A percentile compares a stretch with the other conserved stretches of the same genome.
Evolutionary conservation across 2,329 filamentous ascomycete genomes (phyloP).

Genomic region (Aotearoamyces nothofagi): DNA sequence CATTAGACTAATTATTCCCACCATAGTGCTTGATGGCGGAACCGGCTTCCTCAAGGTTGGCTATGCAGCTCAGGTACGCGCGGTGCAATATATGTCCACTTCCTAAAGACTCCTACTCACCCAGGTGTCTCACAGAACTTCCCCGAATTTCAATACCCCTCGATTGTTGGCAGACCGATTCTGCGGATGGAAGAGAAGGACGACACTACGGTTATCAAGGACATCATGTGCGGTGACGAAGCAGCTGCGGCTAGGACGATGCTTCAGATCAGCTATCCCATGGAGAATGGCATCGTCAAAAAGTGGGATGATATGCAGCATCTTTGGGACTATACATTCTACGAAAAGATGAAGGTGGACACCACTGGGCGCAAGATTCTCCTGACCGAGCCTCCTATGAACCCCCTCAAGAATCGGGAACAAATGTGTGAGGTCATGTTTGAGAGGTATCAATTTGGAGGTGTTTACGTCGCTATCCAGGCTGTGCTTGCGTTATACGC

Average conservation of each 20-base stretch:
- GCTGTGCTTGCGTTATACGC: constrained; percentile 92
- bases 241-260: constrained; percentile 89
- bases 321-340: constrained; percentile 98
- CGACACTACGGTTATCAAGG: constrained; percentile 67
- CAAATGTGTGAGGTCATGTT: constrained; percentile 99
- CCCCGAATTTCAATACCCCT: constrained; percentile 95
- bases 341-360: constrained; percentile 91
- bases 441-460: constrained; percentile 88
- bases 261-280: constrained; percentile 97
- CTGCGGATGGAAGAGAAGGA: constrained; percentile 80
- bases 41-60: constrained; percentile 99
- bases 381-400: constrained; percentile 94
- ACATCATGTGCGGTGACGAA: constrained; percentile 99
- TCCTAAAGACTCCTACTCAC: too few species aligned
- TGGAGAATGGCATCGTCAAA: constrained; percentile 99
- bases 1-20: constrained; percentile 9
- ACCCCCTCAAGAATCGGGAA: constrained; percentile 90
- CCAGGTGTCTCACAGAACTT: constrained; percentile 54
- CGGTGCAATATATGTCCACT: too few species aligned
- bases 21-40: constrained; percentile 90
- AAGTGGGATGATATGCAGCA: constrained; percentile 99
- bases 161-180: constrained; percentile 95
- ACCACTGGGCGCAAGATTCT: constrained; percentile 89
- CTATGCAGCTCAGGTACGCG: constrained; percentile 72
- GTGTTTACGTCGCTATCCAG: constrained; percentile 96